Conservation (phyloP, 805 yeast genomes). For the Schwanniomyces pseudopolymorphus region DNA sequence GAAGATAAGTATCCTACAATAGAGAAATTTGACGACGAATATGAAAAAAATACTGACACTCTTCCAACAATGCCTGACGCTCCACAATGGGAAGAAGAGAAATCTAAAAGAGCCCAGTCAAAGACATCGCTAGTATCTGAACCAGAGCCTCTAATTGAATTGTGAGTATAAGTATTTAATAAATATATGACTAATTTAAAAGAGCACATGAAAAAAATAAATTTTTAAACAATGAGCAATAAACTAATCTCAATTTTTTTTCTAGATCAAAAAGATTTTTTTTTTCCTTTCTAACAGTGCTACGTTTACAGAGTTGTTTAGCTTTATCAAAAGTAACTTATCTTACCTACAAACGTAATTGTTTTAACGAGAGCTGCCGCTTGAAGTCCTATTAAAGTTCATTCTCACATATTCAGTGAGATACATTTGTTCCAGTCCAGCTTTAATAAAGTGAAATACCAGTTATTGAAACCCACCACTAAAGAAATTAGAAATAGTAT, state of each 20-base stretch:
- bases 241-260: neutral
- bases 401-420: conserved; percentile 39
- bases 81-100: conserved; percentile 3
- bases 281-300: neutral
- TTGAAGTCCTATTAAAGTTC: conserved; percentile 26
- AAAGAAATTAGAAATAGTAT: conserved; percentile 9
- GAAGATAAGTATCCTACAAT: conserved; percentile 9
- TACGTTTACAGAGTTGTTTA: conserved; percentile 1
- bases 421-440: conserved; percentile 5
- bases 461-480: neutral
- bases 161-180: conserved; percentile 14
- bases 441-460: neutral
- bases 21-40: conserved; percentile 5
- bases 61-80: conserved; percentile 5
- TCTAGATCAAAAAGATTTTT: neutral
- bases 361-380: conserved; percentile 45
- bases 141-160: conserved; percentile 43
- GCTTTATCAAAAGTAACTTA: conserved; percentile 1
- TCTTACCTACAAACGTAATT: conserved; percentile 4
- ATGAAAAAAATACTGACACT: neutral
- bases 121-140: conserved; percentile 17
- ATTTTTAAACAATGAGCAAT: neutral
- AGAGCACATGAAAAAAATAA: neutral
- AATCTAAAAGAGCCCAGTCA: conserved; percentile 2
- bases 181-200: neutral